A percentile compares a stretch with the other conserved stretches of the same genome.
Conservation (phyloP, 2,329 filamentous ascomycete species). For the Pseudomassariella vexata region DNA sequence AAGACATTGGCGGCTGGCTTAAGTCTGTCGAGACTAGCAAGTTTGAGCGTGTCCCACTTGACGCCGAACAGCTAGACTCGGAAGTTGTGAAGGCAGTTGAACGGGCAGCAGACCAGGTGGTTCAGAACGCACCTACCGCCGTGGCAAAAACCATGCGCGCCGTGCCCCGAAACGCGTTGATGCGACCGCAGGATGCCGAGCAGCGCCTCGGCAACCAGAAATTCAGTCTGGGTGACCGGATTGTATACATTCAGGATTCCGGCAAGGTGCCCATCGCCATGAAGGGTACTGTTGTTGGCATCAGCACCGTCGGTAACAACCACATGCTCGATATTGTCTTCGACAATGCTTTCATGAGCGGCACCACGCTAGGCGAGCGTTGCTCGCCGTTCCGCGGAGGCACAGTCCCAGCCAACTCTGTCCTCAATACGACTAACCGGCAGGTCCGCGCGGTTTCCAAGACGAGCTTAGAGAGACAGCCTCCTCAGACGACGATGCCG, state of each 20-base stretch:
- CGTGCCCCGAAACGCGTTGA: constrained; percentile 78
- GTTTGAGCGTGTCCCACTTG: constrained; percentile 91
- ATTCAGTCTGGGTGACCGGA: constrained; percentile 80
- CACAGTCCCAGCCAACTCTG: constrained; percentile 80
- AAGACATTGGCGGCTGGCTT: constrained; percentile 90
- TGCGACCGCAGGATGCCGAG: constrained; percentile 95
- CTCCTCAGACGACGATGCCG: constrained; percentile 37
- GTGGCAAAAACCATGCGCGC: constrained; percentile 66
- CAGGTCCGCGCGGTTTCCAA: constrained; percentile 71
- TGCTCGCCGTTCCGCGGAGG: constrained; percentile 92
- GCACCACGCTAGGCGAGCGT: constrained; percentile 82
- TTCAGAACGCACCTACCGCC: constrained; percentile 42
- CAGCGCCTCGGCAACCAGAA: constrained; percentile 80
- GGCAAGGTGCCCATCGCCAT: constrained; percentile 93
- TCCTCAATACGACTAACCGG: constrained; percentile 78
- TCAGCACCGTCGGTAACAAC: constrained; percentile 79
- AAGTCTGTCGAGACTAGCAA: constrained; percentile 87
- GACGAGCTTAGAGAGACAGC: constrained; percentile 46
- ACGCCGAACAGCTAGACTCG: constrained; percentile 93
- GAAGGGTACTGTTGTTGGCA: constrained; percentile 87
- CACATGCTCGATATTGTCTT: constrained; percentile 88
- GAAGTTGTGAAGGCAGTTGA: constrained; percentile 81
- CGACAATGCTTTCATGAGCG: constrained; percentile 94
- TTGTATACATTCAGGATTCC: constrained; percentile 87
- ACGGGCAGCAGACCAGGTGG: constrained; percentile 57